Evolutionary conservation across 2,329 filamentous ascomycete species (phyloP).

Genomic region (Drechslerella stenobrocha): DNA sequence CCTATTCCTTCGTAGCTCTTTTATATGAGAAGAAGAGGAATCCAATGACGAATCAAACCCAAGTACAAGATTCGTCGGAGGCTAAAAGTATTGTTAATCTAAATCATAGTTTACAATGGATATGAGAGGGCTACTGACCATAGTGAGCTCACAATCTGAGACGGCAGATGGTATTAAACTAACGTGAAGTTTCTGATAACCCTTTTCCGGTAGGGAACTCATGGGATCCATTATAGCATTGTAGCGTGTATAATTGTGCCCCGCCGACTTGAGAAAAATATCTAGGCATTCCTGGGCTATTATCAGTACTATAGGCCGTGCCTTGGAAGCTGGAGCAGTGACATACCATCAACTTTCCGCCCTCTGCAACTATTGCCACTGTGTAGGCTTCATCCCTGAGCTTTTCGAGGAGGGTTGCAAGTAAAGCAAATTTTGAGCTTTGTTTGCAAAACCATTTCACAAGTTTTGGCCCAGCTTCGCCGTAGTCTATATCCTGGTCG

Average conservation of each 20-base stretch:
- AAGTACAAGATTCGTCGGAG: slow-evolving; percentile 20
- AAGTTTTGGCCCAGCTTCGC: slow-evolving; percentile 16
- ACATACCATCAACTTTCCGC: slow-evolving; percentile 33
- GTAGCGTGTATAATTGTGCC: slow-evolving; percentile 22
- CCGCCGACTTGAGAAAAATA: slow-evolving; percentile 23
- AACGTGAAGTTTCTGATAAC: slow-evolving; percentile 11
- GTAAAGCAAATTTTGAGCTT: slow-evolving; percentile 31
- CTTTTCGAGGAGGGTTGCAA: slow-evolving; percentile 14
- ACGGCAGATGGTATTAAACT: slow-evolving; percentile 18
- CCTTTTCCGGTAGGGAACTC: background rate
- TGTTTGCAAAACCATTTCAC: slow-evolving; percentile 39
- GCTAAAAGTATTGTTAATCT: slow-evolving; percentile 17
- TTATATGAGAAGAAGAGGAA: slow-evolving; percentile 10
- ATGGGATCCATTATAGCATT: background rate
- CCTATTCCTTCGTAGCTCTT: slow-evolving; percentile 9
- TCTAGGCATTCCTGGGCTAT: slow-evolving; percentile 18
- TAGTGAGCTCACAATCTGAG: background rate
- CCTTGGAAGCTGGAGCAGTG: background rate
- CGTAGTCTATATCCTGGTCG: background rate
- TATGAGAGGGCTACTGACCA: slow-evolving; percentile 10
- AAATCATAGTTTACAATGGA: background rate
- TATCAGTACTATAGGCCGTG: background rate
- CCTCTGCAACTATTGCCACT: slow-evolving; percentile 19
- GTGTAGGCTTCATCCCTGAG: slow-evolving; percentile 21
- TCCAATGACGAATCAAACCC: slow-evolving; percentile 32